Evolutionary conservation across 1,139 yeast genomes (phyloP), one percentile per base, ranked within the genome.

Genomic region (Candida labiduridarum): DNA sequence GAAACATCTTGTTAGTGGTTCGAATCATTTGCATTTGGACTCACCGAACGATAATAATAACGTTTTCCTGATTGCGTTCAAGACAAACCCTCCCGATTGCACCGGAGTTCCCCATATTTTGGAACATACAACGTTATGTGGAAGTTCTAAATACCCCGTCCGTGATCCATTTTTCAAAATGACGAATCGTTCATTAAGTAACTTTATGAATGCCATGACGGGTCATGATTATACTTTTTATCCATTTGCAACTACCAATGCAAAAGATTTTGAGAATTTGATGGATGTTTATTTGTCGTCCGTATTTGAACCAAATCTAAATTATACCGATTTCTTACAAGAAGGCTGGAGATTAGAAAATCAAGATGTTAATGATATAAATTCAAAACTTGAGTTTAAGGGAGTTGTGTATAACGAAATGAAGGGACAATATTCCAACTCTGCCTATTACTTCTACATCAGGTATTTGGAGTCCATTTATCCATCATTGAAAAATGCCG

Each of bases 171-270:
- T 94, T 68, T 95, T 94, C 79, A 92, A 94, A 67, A 94, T 94
- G 99, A 76, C 94, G 52, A 94, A 92, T 64, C 74, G 98, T 58
- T 80, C 80, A 2, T 73, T 94, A 61, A 86, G 97, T 39, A 94
- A 90, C 66, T 94, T 91, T 68, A 94, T 94, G 99, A 94, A 94
- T 66, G 99, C 99, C 12, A 89, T 94, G 97, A 94, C 99, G 0
- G 99, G 96, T 15, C 92, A 89, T 59, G 98, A 94, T 67, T 91
- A 90, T 63, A 94, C 99, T 0, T 92, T 85, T 66, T 94, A 89
- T 61, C 99, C 99, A 4, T 94, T 94, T 75, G 91, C 98, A 22
- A 94, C 99, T 1, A 92, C 98, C 4, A 94, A 94, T 64, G 68
- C 71, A 41, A 82, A 82, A 52, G 99, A 94, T 66, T 94, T 82